These are phyloP conservation scores for Acanthamoeba rhysodes DNA, from an alignment of 208 protist species.

Conservation along the genomic window DNA sequence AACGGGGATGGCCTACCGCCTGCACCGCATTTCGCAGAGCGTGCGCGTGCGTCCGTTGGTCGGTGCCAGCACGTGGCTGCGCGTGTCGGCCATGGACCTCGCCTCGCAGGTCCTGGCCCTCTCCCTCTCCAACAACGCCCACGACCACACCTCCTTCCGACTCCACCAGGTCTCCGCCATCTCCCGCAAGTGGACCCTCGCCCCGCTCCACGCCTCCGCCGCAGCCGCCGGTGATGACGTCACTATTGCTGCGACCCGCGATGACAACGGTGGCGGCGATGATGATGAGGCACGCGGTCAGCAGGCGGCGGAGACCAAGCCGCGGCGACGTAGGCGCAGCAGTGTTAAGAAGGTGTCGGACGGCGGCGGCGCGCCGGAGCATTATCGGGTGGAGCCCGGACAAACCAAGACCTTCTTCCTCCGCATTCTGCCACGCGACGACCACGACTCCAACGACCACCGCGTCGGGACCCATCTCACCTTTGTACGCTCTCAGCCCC, in stretches of 20 bases:
- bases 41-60: conserved; percentile 6
- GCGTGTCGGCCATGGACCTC: not conserved
- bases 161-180: conserved; percentile 20
- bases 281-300: not conserved
- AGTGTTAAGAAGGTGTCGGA: not conserved
- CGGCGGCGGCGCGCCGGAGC: not conserved
- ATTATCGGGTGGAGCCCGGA: not conserved
- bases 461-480: conserved; percentile 7
- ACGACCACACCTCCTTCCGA: conserved; percentile 20
- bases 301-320: not conserved
- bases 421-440: not conserved
- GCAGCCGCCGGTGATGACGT: not conserved
- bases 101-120: not conserved
- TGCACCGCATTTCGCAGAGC: conserved; percentile 6
- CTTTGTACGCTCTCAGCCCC: not conserved
- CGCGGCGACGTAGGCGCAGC: not conserved
- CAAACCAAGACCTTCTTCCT: conserved; percentile 22
- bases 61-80: not conserved
- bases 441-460: not conserved
- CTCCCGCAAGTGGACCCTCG: conserved; percentile 15
- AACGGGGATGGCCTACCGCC: not conserved
- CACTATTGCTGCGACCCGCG: too few species aligned
- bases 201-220: not conserved
- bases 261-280: not conserved
- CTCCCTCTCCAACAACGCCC: not conserved